Evolutionary conservation across 2,329 filamentous ascomycete species (phyloP), one percentile per base, ranked within the genome.

Genomic region (Microcera coccophila): DNA sequence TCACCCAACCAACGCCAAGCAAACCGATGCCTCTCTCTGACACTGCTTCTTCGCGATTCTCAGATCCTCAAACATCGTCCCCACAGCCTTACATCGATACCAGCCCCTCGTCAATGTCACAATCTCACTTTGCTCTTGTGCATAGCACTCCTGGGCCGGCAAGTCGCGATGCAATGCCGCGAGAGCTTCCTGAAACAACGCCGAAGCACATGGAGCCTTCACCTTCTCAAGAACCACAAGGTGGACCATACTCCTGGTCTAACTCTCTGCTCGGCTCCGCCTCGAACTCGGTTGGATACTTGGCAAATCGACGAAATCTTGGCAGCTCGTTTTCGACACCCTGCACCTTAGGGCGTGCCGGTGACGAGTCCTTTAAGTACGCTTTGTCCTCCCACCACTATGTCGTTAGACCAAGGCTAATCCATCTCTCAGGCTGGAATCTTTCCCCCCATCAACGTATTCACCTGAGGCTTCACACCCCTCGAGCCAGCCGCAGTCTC

Each of bases 221-320:
- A 5, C 58, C 59, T 12, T 59, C 58, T 3, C 60, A 63, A 17
- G 52, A 57, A 33, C 53, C 55, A 16, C 55, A 61, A 43, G 54
- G 60, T 24, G 52, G 44, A 10, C 45, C 56, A 4, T 55, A 60
- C 14, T 47, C 57, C 12, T 52, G 67, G 33, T 67, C 67, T 22
- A 66, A 64, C 43, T 72, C 65, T 4, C 67, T 73, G 38, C 64
- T 72, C 3, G 63, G 64, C 43, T 71, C 65, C 5, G 67, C 73
- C 38, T 64, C 72, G 3, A 63, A 64, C 42, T 69, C 73, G 18
- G 60, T 73, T 22, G 72, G 75, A 14, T 78, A 78, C 55, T 57
- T 79, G 34, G 65, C 76, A 42, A 81, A 79, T 52, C 71, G 79
- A 22, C 79, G 79, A 73, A 80, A 81, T 49, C 53, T 69, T 38